Percentiles rank a stretch among this genome's conserved stretches.
phyloP scores from a whole-genome alignment of 164 flowering plant genomes.

The Protea cynaroides region DNA sequence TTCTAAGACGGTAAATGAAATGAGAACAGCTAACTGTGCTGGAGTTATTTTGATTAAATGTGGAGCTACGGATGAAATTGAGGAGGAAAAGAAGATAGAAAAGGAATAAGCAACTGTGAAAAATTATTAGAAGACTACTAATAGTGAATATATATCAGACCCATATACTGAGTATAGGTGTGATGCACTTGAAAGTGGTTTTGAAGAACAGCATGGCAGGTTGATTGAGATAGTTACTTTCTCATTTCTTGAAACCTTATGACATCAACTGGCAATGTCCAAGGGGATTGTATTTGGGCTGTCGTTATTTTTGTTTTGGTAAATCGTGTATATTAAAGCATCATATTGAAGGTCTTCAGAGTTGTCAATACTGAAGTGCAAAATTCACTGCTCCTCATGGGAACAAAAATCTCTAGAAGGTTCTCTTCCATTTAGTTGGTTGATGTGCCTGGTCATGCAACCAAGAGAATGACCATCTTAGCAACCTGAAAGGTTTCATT shows the following conservation, averaged over 20 bases:
- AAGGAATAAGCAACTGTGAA: not conserved
- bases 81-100: not conserved
- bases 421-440: not conserved
- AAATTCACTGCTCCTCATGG: not conserved
- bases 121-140: not conserved
- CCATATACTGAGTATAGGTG: not conserved
- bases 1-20: not conserved
- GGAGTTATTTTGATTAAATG: not conserved
- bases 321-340: not conserved
- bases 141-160: not conserved
- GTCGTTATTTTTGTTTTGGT: not conserved
- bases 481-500: not conserved
- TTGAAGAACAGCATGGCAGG: not conserved
- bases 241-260: not conserved
- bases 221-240: too few relatives aligned
- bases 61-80: not conserved
- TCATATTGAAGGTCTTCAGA: not conserved
- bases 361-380: not conserved
- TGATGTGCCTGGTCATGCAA: not conserved
- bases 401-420: not conserved
- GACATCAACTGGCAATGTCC: not conserved
- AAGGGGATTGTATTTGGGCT: not conserved
- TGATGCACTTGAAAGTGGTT: not conserved
- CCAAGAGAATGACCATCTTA: not conserved
- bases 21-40: not conserved